These are phyloP conservation scores for Blastomyces parvus DNA, from an alignment of 2,329 filamentous ascomycete genomes.

Conservation along the genomic window DNA sequence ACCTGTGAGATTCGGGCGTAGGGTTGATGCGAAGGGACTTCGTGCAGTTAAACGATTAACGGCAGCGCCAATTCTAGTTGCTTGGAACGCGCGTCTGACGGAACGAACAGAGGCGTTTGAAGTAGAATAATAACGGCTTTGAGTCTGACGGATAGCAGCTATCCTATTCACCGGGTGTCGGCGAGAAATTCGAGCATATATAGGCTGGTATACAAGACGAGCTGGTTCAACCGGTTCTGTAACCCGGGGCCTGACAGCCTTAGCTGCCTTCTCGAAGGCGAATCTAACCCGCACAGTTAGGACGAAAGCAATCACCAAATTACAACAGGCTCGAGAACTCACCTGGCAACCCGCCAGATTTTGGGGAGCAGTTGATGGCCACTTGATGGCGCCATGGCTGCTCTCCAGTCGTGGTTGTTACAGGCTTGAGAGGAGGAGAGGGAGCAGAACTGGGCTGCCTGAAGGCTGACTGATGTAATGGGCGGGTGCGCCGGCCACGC, in stretches of 20 bases:
- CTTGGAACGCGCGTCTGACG: slow-evolving; percentile 45
- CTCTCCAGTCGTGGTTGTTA: slow-evolving; percentile 7
- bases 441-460: neutral
- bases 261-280: slow-evolving; percentile 40
- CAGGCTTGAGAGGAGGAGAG: neutral
- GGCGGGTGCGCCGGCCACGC: neutral
- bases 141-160: slow-evolving; percentile 54
- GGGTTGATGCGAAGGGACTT: slow-evolving; percentile 76
- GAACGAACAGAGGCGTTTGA: slow-evolving; percentile 37
- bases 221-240: slow-evolving; percentile 31
- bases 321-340: slow-evolving; percentile 18
- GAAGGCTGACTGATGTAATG: slow-evolving; percentile 1
- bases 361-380: slow-evolving; percentile 44
- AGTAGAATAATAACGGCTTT: slow-evolving; percentile 56
- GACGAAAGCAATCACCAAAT: slow-evolving; percentile 14
- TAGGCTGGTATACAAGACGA: slow-evolving; percentile 48
- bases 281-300: slow-evolving; percentile 32
- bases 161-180: slow-evolving; percentile 53
- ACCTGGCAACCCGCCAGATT: slow-evolving; percentile 41
- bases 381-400: slow-evolving; percentile 38
- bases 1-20: slow-evolving; percentile 86
- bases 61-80: slow-evolving; percentile 47
- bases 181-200: slow-evolving; percentile 47
- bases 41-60: slow-evolving; percentile 59
- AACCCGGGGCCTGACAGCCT: slow-evolving; percentile 34